Evolutionary conservation across 1,139 yeast genomes (phyloP).

Genomic region (Starmera stellimalicola): DNA sequence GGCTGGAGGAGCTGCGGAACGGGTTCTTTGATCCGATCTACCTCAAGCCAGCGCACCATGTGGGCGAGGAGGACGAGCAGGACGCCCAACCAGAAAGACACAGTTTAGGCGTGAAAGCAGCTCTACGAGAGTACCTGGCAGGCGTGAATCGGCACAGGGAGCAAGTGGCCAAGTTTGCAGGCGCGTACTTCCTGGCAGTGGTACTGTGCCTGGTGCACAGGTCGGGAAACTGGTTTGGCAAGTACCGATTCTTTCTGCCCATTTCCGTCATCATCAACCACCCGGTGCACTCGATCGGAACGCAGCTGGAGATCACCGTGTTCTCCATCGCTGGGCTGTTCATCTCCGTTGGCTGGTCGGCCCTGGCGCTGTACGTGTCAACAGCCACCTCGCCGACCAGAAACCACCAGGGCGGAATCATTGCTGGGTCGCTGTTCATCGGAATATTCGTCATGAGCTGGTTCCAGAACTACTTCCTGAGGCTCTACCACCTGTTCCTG

Average conservation of each 20-base stretch:
- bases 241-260: conserved; percentile 29
- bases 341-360: conserved; percentile 37
- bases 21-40: conserved; percentile 40
- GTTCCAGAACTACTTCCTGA: conserved; percentile 30
- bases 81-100: neutral
- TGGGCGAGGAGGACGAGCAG: neutral
- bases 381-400: conserved; percentile 29
- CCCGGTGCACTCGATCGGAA: conserved; percentile 37
- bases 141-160: neutral
- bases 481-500: conserved; percentile 29
- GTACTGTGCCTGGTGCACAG: conserved; percentile 30
- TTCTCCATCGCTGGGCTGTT: conserved; percentile 34
- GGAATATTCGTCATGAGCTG: conserved; percentile 30
- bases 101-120: conserved; percentile 1
- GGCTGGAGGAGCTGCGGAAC: conserved; percentile 33
- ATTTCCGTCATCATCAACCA: conserved; percentile 34
- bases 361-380: conserved; percentile 32
- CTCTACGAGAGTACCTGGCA: neutral
- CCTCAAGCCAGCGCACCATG: conserved; percentile 21
- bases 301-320: conserved; percentile 36
- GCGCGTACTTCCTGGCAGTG: conserved; percentile 31
- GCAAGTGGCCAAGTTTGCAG: conserved; percentile 27
- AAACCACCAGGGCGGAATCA: conserved; percentile 37
- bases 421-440: conserved; percentile 31
- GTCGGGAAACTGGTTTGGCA: conserved; percentile 33